Percentiles rank a stretch among this genome's conserved stretches.
These are phyloP conservation scores for Pholiota molesta DNA, from an alignment of 768 basidiomycete genomes.

Conservation along the genomic window DNA sequence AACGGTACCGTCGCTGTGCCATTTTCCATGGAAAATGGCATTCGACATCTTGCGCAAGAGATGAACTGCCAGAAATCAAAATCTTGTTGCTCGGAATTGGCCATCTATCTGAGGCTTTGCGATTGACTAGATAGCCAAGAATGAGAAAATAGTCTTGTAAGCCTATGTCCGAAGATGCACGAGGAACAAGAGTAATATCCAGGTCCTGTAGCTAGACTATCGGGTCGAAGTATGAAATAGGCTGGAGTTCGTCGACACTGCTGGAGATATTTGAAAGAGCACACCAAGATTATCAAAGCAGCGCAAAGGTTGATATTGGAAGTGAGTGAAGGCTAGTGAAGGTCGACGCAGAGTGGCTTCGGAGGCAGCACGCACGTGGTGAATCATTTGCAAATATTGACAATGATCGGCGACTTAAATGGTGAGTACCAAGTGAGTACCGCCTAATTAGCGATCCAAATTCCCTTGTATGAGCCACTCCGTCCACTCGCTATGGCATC, in stretches of 20 bases:
- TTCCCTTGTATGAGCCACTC: neutral
- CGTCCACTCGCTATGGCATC: conserved; percentile 28
- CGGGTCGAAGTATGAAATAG: no score
- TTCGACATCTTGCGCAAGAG: conserved; percentile 67
- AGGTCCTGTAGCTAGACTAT: no score
- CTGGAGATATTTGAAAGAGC: neutral
- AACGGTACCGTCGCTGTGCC: conserved; percentile 66
- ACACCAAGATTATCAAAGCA: neutral
- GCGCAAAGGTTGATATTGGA: no score
- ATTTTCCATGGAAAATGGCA: conserved; percentile 58
- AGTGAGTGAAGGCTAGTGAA: no score
- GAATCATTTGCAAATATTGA: no score
- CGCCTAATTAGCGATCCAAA: no score
- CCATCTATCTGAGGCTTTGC: conserved; percentile 32
- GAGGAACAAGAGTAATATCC: neutral
- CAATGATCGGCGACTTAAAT: no score
- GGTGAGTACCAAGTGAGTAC: no score
- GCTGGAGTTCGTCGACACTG: neutral
- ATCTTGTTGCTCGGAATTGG: conserved; percentile 37
- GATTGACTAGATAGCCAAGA: neutral
- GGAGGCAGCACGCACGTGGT: no score
- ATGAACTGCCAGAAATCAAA: conserved; percentile 86
- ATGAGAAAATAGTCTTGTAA: neutral
- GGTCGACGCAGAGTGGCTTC: no score
- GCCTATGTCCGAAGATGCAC: neutral